phyloP scores from a whole-genome alignment of 2,329 filamentous ascomycete species.

The Aphanocladium album region DNA sequence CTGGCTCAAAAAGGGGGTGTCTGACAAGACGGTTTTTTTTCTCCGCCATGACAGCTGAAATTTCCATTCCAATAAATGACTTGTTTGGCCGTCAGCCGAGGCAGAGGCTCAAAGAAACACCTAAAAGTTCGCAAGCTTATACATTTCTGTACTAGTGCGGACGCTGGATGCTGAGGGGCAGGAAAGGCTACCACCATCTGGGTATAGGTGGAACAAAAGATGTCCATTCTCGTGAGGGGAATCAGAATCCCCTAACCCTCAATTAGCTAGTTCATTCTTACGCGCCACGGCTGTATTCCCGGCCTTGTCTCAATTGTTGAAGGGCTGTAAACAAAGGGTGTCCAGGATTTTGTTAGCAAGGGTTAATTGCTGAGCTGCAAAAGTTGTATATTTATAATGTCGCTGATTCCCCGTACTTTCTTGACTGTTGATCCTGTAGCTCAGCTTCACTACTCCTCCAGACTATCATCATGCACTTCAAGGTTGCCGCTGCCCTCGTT shows the following conservation, averaged over 20 bases:
- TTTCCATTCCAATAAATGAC: not conserved
- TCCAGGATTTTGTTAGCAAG: not conserved
- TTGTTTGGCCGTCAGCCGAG: not conserved
- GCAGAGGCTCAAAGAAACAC: not conserved
- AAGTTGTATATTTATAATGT: not conserved
- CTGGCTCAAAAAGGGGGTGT: not conserved
- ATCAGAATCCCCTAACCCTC: not conserved
- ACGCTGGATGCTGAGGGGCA: not conserved
- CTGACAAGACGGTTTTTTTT: not conserved
- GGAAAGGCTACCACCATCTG: not conserved
- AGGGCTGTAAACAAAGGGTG: not conserved
- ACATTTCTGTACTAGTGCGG: not conserved
- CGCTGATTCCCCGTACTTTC: not conserved
- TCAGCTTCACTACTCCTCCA: not conserved
- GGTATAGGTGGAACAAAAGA: not conserved
- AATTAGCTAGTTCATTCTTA: not conserved
- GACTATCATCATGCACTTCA: not conserved
- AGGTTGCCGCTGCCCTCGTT: not conserved
- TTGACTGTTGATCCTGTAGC: not conserved
- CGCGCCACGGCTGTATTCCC: not conserved
- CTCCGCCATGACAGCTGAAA: not conserved
- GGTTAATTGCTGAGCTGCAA: not conserved
- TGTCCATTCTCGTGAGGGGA: conserved; percentile 11
- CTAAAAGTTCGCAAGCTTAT: not conserved
- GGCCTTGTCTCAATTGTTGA: not conserved